Conservation (phyloP, 805 yeast genomes). For the Scheffersomyces ergatensis region DNA sequence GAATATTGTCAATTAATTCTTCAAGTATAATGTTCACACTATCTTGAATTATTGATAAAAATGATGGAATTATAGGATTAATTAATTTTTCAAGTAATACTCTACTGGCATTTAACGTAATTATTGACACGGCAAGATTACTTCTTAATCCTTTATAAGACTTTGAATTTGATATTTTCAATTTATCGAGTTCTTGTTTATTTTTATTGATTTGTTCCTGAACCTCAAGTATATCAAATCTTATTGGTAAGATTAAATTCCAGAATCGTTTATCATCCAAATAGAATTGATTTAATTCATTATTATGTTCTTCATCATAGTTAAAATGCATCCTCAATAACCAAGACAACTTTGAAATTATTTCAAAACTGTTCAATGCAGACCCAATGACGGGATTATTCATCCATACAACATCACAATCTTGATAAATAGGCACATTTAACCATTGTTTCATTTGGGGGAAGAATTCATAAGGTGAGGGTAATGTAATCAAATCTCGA, state of each 20-base stretch:
- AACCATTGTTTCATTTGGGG: constrained; percentile 3
- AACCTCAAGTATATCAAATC: not conserved
- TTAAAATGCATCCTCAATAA: constrained; percentile 5
- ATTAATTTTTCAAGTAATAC: constrained; percentile 4
- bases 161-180: not conserved
- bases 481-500: constrained; percentile 1
- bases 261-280: not conserved
- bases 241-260: constrained; percentile 1
- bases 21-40: constrained; percentile 1
- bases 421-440: not conserved
- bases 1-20: constrained; percentile 2
- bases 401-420: constrained; percentile 4
- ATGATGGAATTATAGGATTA: constrained; percentile 5
- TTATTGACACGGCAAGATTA: constrained; percentile 5
- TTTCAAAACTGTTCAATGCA: constrained; percentile 2
- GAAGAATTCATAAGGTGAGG: constrained; percentile 5
- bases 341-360: constrained; percentile 3
- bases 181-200: not conserved
- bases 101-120: constrained; percentile 2
- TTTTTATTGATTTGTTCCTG: not conserved
- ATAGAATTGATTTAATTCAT: not conserved
- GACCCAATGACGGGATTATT: constrained; percentile 3
- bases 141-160: constrained; percentile 2
- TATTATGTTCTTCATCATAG: not conserved
- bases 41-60: constrained; percentile 5